These are phyloP conservation scores for Yarrowia alimentaria DNA, from an alignment of 805 yeast species.

Conservation along the genomic window DNA sequence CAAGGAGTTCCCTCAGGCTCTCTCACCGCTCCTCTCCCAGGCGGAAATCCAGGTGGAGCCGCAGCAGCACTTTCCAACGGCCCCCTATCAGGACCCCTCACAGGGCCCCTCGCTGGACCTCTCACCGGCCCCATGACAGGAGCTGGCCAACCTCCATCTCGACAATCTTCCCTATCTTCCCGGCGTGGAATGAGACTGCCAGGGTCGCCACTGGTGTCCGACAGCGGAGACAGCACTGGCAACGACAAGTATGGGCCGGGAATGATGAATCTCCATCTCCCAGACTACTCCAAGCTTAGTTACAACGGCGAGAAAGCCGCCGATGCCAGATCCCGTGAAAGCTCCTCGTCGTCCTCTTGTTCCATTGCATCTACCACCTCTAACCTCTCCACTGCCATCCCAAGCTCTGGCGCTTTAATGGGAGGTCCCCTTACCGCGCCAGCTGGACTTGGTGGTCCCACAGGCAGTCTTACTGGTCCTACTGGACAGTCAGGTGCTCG, in stretches of 20 bases:
- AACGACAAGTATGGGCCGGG: conserved; percentile 39
- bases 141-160: conserved; percentile 32
- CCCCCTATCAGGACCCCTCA: conserved; percentile 13
- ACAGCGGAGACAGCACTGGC: conserved; percentile 30
- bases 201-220: conserved; percentile 28
- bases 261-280: conserved; percentile 31
- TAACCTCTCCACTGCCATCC: not conserved
- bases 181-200: conserved; percentile 41
- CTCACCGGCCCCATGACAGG: not conserved
- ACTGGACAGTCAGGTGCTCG: conserved; percentile 7
- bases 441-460: conserved; percentile 7
- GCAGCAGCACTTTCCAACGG: too few species aligned
- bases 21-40: not conserved
- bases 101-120: conserved; percentile 8
- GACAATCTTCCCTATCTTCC: conserved; percentile 39
- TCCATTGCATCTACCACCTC: conserved; percentile 10
- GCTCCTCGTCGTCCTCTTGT: conserved; percentile 15
- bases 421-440: too few species aligned
- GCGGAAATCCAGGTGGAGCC: too few species aligned
- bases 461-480: conserved; percentile 30
- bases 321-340: conserved; percentile 35
- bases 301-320: conserved; percentile 28
- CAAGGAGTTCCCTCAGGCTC: conserved; percentile 30
- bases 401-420: too few species aligned
- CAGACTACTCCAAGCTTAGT: conserved; percentile 31